Base-by-base conservation (phyloP, 371 early-diverging fungal genomes). In the Circinella minor region DNA sequence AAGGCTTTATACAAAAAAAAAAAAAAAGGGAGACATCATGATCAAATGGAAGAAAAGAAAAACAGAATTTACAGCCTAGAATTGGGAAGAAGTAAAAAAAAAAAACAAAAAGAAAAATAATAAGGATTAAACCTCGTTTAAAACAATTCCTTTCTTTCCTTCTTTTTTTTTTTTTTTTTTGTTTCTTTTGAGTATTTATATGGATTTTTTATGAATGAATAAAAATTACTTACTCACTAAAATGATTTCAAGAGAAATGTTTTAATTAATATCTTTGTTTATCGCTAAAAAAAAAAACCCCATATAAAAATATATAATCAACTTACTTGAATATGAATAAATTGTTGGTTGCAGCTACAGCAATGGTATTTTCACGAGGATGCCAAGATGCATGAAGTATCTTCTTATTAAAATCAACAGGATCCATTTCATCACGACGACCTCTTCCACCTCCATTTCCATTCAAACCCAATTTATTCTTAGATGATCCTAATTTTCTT, bases 341-440 rank as follows among this genome's bases (percentile, higher is more conserved):
- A 79, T 97, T 96, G 87, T 96, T 96, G 60, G 97, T 96, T 18
- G 98, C 98, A n/a, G 98, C 96, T 49, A 97, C 91, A 36, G 98
- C 96, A 55, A 96, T 91, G 54, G 95, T 93, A 79, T 95, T 95
- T 78, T 97, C 98, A 68, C 89, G 88, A 10, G 98, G 98, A 85
- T 98, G 98, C 98, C 97, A 97, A 65, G 95, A 94, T 36, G 98
- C 94, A 74, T 98, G 97, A 66, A 98, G 78, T 69, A 98, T 97
- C 85, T 97, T 96, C 87, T 96, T 94, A 70, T 89, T 87, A 73
- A 94, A 98, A 75, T 96, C 97, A 65, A 94, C 86, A 37, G 88
- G 76, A 69, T 96, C 96, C 4, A 90, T 89, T 60, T 96, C 98
- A 57, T 95, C 96, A 74, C 88, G 85, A 76, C 90, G 88, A 65